phyloP scores from a whole-genome alignment of 164 flowering plant species.

The Cinnamomum chago region DNA sequence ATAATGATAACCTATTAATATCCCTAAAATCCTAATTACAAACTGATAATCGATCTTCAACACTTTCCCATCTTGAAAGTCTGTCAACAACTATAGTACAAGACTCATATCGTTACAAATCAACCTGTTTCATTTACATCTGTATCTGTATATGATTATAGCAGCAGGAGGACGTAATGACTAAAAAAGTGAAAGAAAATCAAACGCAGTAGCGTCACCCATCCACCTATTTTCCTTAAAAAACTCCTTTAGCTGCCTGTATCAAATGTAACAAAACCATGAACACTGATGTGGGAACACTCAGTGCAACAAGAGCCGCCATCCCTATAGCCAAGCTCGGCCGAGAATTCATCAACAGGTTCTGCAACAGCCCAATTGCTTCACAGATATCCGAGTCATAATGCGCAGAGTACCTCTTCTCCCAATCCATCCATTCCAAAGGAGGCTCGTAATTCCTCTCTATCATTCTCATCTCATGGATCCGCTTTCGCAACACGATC shows the following conservation, averaged over 20 bases:
- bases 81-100: no score
- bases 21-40: no score
- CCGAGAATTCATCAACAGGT: constrained; percentile 46
- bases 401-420: constrained; percentile 34
- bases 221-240: background rate
- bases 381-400: constrained; percentile 38
- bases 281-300: constrained; percentile 31
- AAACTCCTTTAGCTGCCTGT: constrained; percentile 7
- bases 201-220: background rate
- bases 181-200: no score
- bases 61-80: no score
- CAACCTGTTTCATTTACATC: no score
- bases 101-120: no score
- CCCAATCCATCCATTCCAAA: constrained; percentile 55
- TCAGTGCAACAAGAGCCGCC: constrained; percentile 22
- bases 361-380: constrained; percentile 38
- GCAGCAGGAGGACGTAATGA: no score
- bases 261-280: constrained; percentile 22
- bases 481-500: constrained; percentile 27
- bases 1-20: no score
- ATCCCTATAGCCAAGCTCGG: constrained; percentile 49
- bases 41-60: no score
- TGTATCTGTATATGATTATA: no score
- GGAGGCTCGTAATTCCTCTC: constrained; percentile 44
- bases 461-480: constrained; percentile 46